Base-by-base conservation (phyloP, 129 eudicot genomes). In the Chrysanthemum seticuspe region DNA sequence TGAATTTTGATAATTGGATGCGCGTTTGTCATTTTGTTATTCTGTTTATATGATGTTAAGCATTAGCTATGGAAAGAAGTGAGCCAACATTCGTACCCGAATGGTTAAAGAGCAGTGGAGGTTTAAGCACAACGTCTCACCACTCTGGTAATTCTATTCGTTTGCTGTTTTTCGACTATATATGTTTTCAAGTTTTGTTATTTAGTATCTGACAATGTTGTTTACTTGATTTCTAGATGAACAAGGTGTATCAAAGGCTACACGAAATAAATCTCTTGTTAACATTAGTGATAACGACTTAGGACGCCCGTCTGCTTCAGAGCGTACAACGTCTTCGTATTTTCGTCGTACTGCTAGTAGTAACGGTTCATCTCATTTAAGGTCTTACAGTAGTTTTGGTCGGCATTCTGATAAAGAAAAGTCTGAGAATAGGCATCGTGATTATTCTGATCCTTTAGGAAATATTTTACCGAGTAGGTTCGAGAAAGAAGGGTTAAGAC, bases 21-120 rank as follows among this genome's bases (percentile, higher is more conserved):
- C 72, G 67, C 65, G 57, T 86, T 61, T 77, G 77, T 55, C 10
- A 49, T 68, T 40, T 72, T 68, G 80, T 74, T 55, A 58, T 81
- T 74, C 36, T 76, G 65, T 25, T 68, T 56, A 12, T 81, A 58
- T 77, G 84, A 89, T 89, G 96, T 81, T 80, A 76, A 71, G 83
- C 50, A 72, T 73, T 85, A 81, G 67, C 74, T 82, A 94, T 94
- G 98, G 98, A 86, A 63, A 94, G 76, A 87, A 94, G 86, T 87
- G 98, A 94, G 78, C 98, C 97, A 58, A 77, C 96, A 23, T 86
- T 94, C 69, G 93, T 86, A 53, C 98, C 98, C 4, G 92, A 87
- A 87, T 94, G 98, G 98, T 76, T 94, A 83, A 94, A 84, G 76
- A 86, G 74, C 72, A 80, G 79, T 65, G 96, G 91, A 82, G 81